A percentile compares a stretch with the other conserved stretches of the same genome.
These are phyloP conservation scores for Aspergillus sp. DNA, from an alignment of 2,329 filamentous ascomycete genomes.

Conservation along the genomic window DNA sequence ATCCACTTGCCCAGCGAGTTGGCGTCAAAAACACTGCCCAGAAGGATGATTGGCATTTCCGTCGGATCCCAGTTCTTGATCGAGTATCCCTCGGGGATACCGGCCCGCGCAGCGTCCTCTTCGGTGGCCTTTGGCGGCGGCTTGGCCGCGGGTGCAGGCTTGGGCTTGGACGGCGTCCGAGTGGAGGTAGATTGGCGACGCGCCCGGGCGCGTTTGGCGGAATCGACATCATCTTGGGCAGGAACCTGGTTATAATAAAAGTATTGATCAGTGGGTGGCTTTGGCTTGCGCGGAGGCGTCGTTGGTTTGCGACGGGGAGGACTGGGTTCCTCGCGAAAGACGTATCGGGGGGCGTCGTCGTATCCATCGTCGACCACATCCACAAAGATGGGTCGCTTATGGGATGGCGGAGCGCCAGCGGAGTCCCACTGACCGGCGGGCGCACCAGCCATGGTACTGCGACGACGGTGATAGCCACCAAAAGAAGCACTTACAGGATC, in stretches of 20 bases:
- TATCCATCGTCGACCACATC: conserved; percentile 60
- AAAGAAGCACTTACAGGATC: conserved; percentile 68
- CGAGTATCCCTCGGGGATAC: conserved; percentile 86
- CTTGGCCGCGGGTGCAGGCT: conserved; percentile 36
- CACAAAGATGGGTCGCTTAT: conserved; percentile 57
- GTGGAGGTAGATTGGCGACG: conserved; percentile 58
- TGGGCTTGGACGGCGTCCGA: conserved; percentile 47
- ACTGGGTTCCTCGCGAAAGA: conserved; percentile 48
- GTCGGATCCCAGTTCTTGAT: conserved; percentile 98
- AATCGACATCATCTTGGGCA: conserved; percentile 56
- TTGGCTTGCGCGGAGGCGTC: conserved; percentile 43
- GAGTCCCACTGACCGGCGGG: conserved; percentile 25
- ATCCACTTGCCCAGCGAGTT: conserved; percentile 99
- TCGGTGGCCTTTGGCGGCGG: conserved; percentile 58
- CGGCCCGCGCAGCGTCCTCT: conserved; percentile 63
- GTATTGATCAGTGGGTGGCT: conserved; percentile 52
- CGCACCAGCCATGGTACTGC: conserved; percentile 50
- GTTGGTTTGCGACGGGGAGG: conserved; percentile 29
- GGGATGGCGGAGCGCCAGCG: conserved; percentile 35
- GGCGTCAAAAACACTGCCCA: conserved; percentile 94
- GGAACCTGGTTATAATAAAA: conserved; percentile 58
- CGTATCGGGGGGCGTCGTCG: conserved; percentile 48
- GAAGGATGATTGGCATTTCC: conserved; percentile 88
- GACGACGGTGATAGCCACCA: conserved; percentile 48
- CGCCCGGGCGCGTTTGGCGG: conserved; percentile 51